Evolutionary conservation across 2,329 filamentous ascomycete genomes (phyloP), one percentile per base, ranked within the genome.

Genomic region (Seiridium unicorne): DNA sequence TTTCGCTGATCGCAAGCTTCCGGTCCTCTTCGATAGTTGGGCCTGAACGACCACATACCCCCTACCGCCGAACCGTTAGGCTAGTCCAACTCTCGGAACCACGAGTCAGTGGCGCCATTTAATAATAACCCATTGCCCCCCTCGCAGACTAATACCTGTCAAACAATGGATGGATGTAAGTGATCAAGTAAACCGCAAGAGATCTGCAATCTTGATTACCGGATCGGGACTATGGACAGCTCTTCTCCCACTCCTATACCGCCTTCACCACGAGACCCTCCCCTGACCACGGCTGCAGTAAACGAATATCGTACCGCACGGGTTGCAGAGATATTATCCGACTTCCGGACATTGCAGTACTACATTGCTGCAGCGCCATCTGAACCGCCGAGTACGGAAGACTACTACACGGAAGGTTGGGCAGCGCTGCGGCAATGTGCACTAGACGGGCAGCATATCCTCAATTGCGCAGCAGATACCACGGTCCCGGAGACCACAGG

Each of bases 331-430:
- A 74, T 89, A 54, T 80, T 89, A 46, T 76, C 79, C 63, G 86
- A 89, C 70, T 89, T 89, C 72, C 82, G 81, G 63, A 82, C 76
- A 48, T 77, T 88, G 34, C 86, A 89, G 70, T 84, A 84, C 72
- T 84, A 82, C 70, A 89, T 89, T 68, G 82, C 85, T 40, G 79
- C 80, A 8, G 82, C 77, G 6, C 83, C 84, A 10, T 78, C 78
- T 58, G 79, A 85, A n/a, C 84, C 86, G 6, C 68, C 73, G 3
- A 74, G 85, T 72, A 74, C 77, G 60, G 80, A 84, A 57, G 86
- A 89, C 68, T 86, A 87, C 68, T 83, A 85, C 72, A 86, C 85
- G 10, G 84, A 87, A 63, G 86, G 86, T 31, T 89, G 85, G 84
- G 79, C 82, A 4, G 81, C 81, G 13, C 74, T 89, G 56, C 81